phyloP scores from a whole-genome alignment of 148 eudicot genomes.

The Chenopodium quinoa region DNA sequence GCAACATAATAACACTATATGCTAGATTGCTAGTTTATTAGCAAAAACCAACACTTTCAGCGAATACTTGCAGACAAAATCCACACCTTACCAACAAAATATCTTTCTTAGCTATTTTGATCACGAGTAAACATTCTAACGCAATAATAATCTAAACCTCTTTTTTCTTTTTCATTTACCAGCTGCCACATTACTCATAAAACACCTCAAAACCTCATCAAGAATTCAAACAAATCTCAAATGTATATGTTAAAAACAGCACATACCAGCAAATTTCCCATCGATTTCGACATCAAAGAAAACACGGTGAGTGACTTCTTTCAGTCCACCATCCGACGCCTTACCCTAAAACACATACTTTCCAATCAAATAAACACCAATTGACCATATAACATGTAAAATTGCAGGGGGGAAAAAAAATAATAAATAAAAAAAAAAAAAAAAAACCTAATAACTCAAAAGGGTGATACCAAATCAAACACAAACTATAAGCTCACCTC shows the following conservation, averaged over 20 bases:
- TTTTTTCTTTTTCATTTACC: too few relatives aligned
- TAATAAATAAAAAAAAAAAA: too few relatives aligned
- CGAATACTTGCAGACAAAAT: neutral
- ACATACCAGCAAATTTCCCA: constrained; percentile 69
- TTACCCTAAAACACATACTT: constrained; percentile 37
- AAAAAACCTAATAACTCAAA: neutral
- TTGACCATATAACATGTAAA: neutral
- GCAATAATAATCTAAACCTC: neutral
- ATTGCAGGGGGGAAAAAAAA: neutral
- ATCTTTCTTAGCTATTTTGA: neutral
- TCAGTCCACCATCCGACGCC: constrained; percentile 34
- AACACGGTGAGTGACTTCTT: constrained; percentile 71
- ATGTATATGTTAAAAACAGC: neutral
- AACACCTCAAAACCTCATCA: neutral
- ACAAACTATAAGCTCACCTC: constrained; percentile 36
- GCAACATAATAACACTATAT: neutral
- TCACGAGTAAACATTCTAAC: neutral
- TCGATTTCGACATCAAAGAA: constrained; percentile 84
- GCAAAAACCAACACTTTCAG: neutral
- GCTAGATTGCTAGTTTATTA: neutral
- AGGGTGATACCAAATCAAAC: neutral
- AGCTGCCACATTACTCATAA: too few relatives aligned
- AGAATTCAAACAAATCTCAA: neutral
- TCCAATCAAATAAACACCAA: constrained; percentile 9
- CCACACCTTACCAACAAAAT: neutral